Evolutionary conservation across 2,329 filamentous ascomycete genomes (phyloP).

Genomic region (Penicillium sp.): DNA sequence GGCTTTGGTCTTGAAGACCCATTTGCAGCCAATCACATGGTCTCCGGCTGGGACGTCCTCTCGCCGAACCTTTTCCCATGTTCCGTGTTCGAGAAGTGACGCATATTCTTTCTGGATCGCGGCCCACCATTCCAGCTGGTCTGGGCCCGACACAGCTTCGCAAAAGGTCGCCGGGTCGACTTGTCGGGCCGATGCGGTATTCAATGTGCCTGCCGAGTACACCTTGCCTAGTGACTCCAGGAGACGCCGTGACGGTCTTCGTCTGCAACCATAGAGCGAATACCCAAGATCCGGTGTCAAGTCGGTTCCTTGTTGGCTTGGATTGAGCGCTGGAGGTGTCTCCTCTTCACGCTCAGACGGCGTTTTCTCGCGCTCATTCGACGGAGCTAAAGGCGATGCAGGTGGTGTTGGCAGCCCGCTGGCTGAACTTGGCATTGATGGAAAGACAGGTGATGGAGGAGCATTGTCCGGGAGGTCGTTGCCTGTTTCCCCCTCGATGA

Average conservation of each 20-base stretch:
- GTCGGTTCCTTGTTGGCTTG: background rate
- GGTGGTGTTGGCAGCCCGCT: too few species aligned
- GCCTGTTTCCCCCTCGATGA: too few species aligned
- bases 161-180: slow-evolving; percentile 1
- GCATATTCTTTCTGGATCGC: slow-evolving; percentile 6
- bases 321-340: slow-evolving; percentile 1
- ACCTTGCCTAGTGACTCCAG: slow-evolving; percentile 2
- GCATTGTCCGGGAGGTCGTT: too few species aligned
- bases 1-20: slow-evolving; percentile 4
- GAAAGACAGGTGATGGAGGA: too few species aligned
- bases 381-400: background rate
- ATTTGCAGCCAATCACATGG: slow-evolving; percentile 2
- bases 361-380: background rate
- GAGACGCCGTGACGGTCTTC: slow-evolving; percentile 3
- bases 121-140: slow-evolving; percentile 1
- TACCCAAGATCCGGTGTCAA: slow-evolving; percentile 1
- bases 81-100: slow-evolving; percentile 3
- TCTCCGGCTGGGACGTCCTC: too few species aligned
- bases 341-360: background rate
- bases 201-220: background rate
- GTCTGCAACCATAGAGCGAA: background rate
- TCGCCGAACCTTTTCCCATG: background rate
- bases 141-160: background rate
- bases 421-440: too few species aligned
- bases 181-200: background rate